Conservation (phyloP, 2,329 filamentous ascomycete genomes). For the Diplodia mutila region DNA sequence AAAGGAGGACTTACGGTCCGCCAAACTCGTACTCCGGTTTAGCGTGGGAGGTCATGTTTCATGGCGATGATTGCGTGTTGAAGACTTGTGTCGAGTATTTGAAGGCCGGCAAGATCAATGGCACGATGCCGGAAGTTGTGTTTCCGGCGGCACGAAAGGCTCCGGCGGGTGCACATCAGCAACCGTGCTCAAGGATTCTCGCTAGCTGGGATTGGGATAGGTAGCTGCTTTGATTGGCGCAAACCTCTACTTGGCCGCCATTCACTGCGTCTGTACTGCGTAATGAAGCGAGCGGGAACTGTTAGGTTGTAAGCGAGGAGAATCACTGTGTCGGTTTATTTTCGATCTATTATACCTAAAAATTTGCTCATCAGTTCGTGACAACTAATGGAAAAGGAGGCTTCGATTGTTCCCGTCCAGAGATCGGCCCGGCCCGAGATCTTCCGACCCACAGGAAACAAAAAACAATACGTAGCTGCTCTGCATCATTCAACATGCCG, state of each 20-base stretch:
- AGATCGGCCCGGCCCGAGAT: not conserved
- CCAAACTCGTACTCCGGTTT: conserved; percentile 45
- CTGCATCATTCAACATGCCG: too few relatives aligned
- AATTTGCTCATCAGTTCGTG: not conserved
- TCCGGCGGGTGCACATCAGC: not conserved
- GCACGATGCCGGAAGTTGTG: not conserved
- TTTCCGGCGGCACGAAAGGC: not conserved
- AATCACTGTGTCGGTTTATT: not conserved
- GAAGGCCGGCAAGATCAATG: not conserved
- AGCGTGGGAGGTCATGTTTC: not conserved
- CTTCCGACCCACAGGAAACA: not conserved
- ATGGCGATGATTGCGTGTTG: not conserved
- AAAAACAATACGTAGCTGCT: not conserved
- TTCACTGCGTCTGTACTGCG: not conserved
- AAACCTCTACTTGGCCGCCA: not conserved
- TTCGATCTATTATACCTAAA: not conserved
- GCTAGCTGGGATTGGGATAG: not conserved
- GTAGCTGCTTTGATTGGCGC: not conserved
- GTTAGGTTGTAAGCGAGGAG: not conserved
- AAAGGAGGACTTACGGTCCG: conserved; percentile 40
- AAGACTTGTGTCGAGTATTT: not conserved
- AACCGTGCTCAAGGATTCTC: not conserved
- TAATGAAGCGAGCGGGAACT: not conserved
- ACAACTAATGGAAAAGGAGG: not conserved
- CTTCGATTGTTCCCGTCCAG: too few relatives aligned